Percentiles rank a stretch among this genome's conserved stretches.
phyloP scores from a whole-genome alignment of 1,284 basidiomycete genomes.

The Leccinum insigne region DNA sequence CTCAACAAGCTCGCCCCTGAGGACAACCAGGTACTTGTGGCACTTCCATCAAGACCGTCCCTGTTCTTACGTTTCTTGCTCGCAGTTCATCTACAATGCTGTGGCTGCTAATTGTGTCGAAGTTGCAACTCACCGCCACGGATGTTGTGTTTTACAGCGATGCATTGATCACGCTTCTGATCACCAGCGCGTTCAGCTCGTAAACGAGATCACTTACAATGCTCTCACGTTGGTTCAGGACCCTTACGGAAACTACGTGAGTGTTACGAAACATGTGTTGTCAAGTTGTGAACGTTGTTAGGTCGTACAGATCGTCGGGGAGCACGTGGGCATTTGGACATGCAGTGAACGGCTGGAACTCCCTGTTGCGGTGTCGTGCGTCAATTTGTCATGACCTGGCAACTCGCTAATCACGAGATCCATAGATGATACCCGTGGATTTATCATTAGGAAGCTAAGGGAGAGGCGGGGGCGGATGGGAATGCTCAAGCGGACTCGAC shows the following conservation, averaged over 20 bases:
- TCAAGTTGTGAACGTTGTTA: slow-evolving; percentile 53
- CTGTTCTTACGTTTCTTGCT: slow-evolving; percentile 7
- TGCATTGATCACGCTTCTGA: slow-evolving; percentile 99
- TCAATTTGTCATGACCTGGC: no score
- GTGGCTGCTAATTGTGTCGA: slow-evolving; percentile 99
- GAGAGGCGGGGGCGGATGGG: no score
- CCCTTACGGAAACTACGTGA: slow-evolving; percentile 95
- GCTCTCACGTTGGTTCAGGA: slow-evolving; percentile 98
- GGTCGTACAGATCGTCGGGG: no score
- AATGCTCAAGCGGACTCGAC: no score
- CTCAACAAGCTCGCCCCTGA: slow-evolving; percentile 97
- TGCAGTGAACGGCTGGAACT: no score
- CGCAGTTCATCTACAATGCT: slow-evolving; percentile 98
- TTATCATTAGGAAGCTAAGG: no score
- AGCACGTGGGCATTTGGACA: no score
- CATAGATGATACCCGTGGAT: no score
- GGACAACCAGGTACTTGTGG: slow-evolving; percentile 85
- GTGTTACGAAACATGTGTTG: slow-evolving; percentile 29
- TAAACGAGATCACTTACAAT: slow-evolving; percentile 99
- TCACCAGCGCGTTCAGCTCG: slow-evolving; percentile 93
- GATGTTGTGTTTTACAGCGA: slow-evolving; percentile 97
- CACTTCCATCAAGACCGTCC: neutral
- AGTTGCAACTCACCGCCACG: slow-evolving; percentile 98
- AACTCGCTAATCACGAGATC: no score
- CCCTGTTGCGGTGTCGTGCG: no score